phyloP scores from a whole-genome alignment of 1,284 basidiomycete species.

The Rhodotorula sp. region DNA sequence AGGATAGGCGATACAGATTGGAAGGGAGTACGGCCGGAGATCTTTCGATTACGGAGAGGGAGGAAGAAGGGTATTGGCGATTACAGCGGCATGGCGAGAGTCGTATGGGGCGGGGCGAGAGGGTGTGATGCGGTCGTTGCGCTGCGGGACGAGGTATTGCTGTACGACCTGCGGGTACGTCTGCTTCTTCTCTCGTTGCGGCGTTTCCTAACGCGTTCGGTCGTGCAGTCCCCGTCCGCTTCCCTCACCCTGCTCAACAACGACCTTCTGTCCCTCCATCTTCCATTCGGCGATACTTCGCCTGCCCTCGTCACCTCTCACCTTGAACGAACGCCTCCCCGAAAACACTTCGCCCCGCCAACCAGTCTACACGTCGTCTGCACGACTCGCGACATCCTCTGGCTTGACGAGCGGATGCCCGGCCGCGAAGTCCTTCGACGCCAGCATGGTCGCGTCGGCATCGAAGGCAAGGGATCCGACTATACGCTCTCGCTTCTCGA shows the following conservation, averaged over 20 bases:
- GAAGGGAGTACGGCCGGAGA: background rate
- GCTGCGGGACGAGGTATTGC: constrained; percentile 30
- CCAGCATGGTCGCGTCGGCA: constrained; percentile 23
- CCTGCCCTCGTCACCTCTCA: constrained; percentile 9
- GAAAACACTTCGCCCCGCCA: background rate
- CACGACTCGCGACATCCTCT: constrained; percentile 33
- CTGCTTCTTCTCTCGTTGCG: too few species aligned
- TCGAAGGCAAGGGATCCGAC: constrained; percentile 24
- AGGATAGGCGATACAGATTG: background rate
- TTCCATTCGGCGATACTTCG: background rate
- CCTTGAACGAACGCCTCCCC: background rate
- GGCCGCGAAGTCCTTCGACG: constrained; percentile 24
- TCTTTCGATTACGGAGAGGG: constrained; percentile 29
- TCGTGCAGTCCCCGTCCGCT: background rate
- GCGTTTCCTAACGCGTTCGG: background rate
- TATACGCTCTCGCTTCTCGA: constrained; percentile 18
- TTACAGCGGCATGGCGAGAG: constrained; percentile 20
- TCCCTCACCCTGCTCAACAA: constrained; percentile 1
- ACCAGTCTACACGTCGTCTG: constrained; percentile 20
- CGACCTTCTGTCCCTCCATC: background rate
- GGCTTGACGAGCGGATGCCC: constrained; percentile 35
- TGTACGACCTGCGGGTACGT: constrained; percentile 32
- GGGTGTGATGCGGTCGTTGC: constrained; percentile 31
- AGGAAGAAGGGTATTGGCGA: background rate
- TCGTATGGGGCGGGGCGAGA: constrained; percentile 15